Evolutionary conservation across 2,329 filamentous ascomycete genomes (phyloP), one percentile per base, ranked within the genome.

Genomic region (Bipolaris victoriae): DNA sequence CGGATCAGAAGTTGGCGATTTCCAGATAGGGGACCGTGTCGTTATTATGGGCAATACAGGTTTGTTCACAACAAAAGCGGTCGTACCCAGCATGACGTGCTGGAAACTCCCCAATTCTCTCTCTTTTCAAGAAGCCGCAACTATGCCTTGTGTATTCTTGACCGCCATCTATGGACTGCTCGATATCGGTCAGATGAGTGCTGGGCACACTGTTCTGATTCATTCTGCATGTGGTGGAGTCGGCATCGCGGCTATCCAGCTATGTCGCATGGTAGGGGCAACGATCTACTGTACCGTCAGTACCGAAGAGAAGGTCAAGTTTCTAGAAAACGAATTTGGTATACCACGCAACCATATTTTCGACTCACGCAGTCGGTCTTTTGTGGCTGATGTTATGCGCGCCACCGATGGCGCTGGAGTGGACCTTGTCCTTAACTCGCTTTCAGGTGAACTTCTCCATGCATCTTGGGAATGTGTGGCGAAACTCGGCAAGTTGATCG

Each of bases 401-500:
- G 57, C 46, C 9, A 62, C 61, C 15, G 10, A 41, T 48, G 50
- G 72, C 60, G 7, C 41, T 9, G 76, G 76, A 3, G 72, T 77
- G 3, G 71, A 77, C 55, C 59, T 77, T 1, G 62, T 72, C 2
- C 55, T 78, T 13, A 77, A 75, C 53, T 64, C 64, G 0, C 49
- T 65, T 0, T 50, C 64, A 1, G 74, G 72, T 1, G 68, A 73
- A 3, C 33, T 66, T 0, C 57, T 76, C 0, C 60, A 66, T 7
- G 75, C 75, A 0, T 78, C 75, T 0, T 69, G 61, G 64, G 55
- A 72, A 4, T 81, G 78, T 40, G 68, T 84, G 0, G 81, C 81
- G 0, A 15, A 61, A 13, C 55, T 37, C 3, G 70, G 70, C 1
- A 52, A 20, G 0, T 48, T 71, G 37, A 50, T 72, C 3, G 68